phyloP scores from a whole-genome alignment of 768 basidiomycete species.

The Naematelia aurantialba region DNA sequence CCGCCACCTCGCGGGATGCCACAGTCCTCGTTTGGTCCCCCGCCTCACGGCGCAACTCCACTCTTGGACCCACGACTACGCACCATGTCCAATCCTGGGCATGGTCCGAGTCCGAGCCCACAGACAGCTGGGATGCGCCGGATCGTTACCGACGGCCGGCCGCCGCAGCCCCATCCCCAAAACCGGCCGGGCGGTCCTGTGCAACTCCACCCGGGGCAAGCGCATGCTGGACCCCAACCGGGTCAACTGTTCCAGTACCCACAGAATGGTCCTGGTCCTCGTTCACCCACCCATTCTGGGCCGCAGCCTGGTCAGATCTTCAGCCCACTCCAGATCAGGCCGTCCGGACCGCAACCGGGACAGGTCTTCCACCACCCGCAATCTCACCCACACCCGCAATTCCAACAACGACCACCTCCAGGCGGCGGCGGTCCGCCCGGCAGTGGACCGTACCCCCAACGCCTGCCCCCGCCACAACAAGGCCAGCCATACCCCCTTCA shows the following conservation, averaged over 20 bases:
- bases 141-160: conserved; percentile 39
- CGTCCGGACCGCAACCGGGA: conserved; percentile 33
- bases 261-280: conserved; percentile 11
- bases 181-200: background rate
- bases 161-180: conserved; percentile 1
- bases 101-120: conserved; percentile 2
- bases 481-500: background rate
- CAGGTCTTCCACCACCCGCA: conserved; percentile 25
- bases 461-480: background rate
- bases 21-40: conserved; percentile 39
- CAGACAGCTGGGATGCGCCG: conserved; percentile 24
- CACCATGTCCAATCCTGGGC: conserved; percentile 31
- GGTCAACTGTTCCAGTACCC: conserved; percentile 49
- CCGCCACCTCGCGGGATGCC: conserved; percentile 26
- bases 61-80: conserved; percentile 21
- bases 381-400: too few species aligned
- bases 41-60: conserved; percentile 20
- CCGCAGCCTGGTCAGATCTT: conserved; percentile 45
- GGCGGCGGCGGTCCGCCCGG: background rate
- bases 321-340: conserved; percentile 18
- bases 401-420: conserved; percentile 6
- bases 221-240: conserved; percentile 42
- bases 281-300: conserved; percentile 7
- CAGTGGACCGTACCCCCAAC: background rate
- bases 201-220: conserved; percentile 5